A percentile compares a stretch with the other conserved stretches of the same genome.
Evolutionary conservation across 176 grass and related monocot species (phyloP).

Genomic region (Avena insularis): DNA sequence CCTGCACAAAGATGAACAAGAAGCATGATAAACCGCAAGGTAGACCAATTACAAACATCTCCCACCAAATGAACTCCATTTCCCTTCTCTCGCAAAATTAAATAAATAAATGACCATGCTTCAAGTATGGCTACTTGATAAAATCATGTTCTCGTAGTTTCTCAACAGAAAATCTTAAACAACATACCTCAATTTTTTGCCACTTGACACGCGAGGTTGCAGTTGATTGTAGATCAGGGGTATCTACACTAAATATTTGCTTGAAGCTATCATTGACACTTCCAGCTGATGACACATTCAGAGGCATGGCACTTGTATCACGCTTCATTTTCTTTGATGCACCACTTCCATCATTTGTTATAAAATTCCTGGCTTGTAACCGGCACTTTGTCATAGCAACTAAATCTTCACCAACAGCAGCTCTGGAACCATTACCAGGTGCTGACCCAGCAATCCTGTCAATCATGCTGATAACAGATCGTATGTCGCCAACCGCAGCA

Average conservation of each 20-base stretch:
- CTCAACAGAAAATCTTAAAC: constrained; percentile 16
- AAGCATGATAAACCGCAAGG: constrained; percentile 24
- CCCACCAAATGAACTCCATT: constrained; percentile 15
- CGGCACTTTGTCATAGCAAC: constrained; percentile 99
- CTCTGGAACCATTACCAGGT: constrained; percentile 94
- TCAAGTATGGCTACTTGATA: background rate
- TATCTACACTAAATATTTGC: constrained; percentile 55
- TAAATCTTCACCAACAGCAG: constrained; percentile 93
- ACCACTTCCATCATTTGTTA: constrained; percentile 79
- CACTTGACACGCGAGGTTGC: constrained; percentile 75
- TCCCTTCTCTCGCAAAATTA: background rate
- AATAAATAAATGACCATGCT: background rate
- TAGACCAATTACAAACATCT: constrained; percentile 18
- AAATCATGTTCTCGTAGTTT: constrained; percentile 10
- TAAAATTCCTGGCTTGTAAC: constrained; percentile 94
- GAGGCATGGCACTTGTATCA: constrained; percentile 96
- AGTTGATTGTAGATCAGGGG: constrained; percentile 85
- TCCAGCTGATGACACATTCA: constrained; percentile 75
- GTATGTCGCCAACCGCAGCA: constrained; percentile 80
- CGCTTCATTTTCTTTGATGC: constrained; percentile 98
- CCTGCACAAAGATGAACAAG: constrained; percentile 54
- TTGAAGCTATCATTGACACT: constrained; percentile 84
- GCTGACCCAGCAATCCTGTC: constrained; percentile 94
- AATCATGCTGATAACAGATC: constrained; percentile 88
- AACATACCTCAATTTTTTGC: constrained; percentile 80